A percentile compares a stretch with the other conserved stretches of the same genome.
phyloP scores from a whole-genome alignment of 306 rosid genomes.

The Hippophae rhamnoides region DNA sequence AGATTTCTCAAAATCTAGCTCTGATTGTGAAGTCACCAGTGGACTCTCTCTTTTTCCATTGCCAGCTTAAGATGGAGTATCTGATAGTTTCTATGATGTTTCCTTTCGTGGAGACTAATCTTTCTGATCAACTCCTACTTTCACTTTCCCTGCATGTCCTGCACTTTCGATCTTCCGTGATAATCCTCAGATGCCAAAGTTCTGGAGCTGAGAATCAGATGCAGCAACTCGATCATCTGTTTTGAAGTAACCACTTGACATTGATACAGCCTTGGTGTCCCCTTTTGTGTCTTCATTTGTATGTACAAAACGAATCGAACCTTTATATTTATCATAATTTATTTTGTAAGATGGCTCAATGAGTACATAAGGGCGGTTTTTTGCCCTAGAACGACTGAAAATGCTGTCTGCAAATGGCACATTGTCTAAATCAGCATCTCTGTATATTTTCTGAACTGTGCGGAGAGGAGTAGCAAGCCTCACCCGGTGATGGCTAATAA shows the following conservation, averaged over 20 bases:
- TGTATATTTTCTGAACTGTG: slow-evolving; percentile 76
- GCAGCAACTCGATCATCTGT: slow-evolving; percentile 27
- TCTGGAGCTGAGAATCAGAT: slow-evolving; percentile 33
- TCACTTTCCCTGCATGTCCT: slow-evolving; percentile 39
- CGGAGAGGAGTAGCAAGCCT: slow-evolving; percentile 96
- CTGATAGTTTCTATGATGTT: slow-evolving; percentile 25
- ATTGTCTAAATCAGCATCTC: slow-evolving; percentile 66
- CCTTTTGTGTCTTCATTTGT: slow-evolving; percentile 39
- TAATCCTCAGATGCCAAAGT: slow-evolving; percentile 21
- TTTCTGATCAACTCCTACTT: slow-evolving; percentile 23
- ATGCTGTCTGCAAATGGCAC: slow-evolving; percentile 66
- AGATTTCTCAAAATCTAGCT: slow-evolving; percentile 54
- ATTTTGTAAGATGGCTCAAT: slow-evolving; percentile 73
- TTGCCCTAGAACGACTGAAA: slow-evolving; percentile 45
- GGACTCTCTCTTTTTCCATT: slow-evolving; percentile 22
- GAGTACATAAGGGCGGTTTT: slow-evolving; percentile 55
- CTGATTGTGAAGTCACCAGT: slow-evolving; percentile 31
- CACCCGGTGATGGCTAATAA: slow-evolving; percentile 84
- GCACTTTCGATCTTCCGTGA: slow-evolving; percentile 39
- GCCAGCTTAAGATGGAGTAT: slow-evolving; percentile 25
- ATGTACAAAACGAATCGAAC: slow-evolving; percentile 40
- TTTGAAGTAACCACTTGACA: slow-evolving; percentile 26
- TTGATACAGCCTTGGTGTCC: slow-evolving; percentile 4
- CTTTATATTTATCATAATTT: slow-evolving; percentile 61
- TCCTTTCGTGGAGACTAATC: slow-evolving; percentile 19